Percentiles rank a stretch among this genome's conserved stretches.
Evolutionary conservation across 306 rosid genomes (phyloP).

Genomic region (apple (Malus domestica)): DNA sequence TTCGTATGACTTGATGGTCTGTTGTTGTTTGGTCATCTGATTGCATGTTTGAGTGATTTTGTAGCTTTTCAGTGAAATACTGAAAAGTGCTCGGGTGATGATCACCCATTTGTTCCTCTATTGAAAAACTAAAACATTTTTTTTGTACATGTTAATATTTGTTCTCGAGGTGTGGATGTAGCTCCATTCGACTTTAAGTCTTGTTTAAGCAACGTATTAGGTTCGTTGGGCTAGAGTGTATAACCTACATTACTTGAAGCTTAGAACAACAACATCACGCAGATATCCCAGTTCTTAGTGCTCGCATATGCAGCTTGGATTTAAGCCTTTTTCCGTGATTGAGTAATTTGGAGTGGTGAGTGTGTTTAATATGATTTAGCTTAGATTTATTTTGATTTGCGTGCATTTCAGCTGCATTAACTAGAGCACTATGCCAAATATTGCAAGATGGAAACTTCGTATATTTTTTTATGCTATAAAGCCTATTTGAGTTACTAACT

Average conservation of each 20-base stretch:
- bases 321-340: background rate
- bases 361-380: background rate
- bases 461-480: background rate
- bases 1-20: background rate
- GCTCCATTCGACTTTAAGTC: background rate
- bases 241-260: background rate
- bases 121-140: background rate
- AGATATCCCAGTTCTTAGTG: background rate
- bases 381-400: background rate
- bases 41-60: background rate
- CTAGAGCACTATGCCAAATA: background rate
- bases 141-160: background rate
- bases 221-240: background rate
- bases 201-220: background rate
- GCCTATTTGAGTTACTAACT: constrained; percentile 8
- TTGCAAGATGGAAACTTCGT: constrained; percentile 3
- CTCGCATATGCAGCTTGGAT: background rate
- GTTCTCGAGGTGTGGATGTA: background rate
- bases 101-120: background rate
- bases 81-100: background rate
- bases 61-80: background rate
- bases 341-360: background rate
- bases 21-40: background rate
- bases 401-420: background rate
- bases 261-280: background rate